These are phyloP conservation scores for Parvularia atlantis DNA, from an alignment of 78 protist genomes.

Conservation along the genomic window DNA sequence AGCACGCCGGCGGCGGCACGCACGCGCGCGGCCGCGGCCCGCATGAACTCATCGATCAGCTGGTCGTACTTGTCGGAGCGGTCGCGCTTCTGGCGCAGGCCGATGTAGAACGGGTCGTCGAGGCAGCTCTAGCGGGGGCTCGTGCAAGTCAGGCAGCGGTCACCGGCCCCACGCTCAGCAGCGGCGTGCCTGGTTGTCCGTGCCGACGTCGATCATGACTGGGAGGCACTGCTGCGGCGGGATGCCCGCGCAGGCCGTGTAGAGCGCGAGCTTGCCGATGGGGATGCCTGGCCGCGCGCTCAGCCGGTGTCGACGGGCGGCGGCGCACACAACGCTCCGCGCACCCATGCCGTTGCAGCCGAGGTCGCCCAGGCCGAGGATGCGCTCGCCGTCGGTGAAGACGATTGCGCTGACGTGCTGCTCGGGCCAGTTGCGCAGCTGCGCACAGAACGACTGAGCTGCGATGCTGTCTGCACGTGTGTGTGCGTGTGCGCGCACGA, in stretches of 20 bases:
- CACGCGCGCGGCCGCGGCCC: slow-evolving; percentile 52
- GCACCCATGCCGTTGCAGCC: slow-evolving; percentile 45
- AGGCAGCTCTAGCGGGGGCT: slow-evolving; percentile 44
- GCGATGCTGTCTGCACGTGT: no score
- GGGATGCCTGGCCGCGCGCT: no score
- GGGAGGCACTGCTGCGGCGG: slow-evolving; percentile 43
- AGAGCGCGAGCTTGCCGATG: slow-evolving; percentile 85
- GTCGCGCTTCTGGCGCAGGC: slow-evolving; percentile 49
- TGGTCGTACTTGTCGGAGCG: slow-evolving; percentile 55
- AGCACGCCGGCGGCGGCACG: slow-evolving; percentile 27
- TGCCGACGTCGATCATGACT: slow-evolving; percentile 91
- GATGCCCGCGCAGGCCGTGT: slow-evolving; percentile 76
- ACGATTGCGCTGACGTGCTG: slow-evolving; percentile 59
- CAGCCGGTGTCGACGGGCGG: no score
- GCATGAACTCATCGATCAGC: slow-evolving; percentile 78
- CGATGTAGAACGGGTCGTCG: slow-evolving; percentile 79
- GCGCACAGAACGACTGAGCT: no score
- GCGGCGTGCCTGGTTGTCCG: no score
- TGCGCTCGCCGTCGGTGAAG: slow-evolving; percentile 91
- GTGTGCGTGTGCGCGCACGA: no score
- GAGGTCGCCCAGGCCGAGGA: slow-evolving; percentile 95
- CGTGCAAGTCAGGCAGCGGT: no score
- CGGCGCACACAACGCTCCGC: no score
- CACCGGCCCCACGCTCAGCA: no score
- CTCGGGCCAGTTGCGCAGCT: slow-evolving; percentile 55